phyloP scores from a whole-genome alignment of 2,329 filamentous ascomycete genomes.

The Lasiodiplodia sp. region DNA sequence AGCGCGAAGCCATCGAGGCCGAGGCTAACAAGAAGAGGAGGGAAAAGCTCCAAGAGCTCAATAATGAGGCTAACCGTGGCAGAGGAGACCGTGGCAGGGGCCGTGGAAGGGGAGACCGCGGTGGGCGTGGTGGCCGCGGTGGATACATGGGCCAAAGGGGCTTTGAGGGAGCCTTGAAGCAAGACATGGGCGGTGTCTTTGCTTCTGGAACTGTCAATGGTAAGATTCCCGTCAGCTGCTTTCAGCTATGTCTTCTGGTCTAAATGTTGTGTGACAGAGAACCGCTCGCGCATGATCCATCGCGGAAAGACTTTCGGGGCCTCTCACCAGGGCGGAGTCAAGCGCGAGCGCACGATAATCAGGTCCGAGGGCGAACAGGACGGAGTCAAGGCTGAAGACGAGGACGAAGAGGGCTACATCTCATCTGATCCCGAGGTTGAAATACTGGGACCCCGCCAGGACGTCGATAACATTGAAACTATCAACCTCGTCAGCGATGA shows the following conservation, averaged over 20 bases:
- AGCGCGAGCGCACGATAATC: slow-evolving; percentile 13
- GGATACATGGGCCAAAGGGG: slow-evolving; percentile 46
- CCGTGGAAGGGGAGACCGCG: slow-evolving; percentile 40
- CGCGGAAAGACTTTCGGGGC: slow-evolving; percentile 30
- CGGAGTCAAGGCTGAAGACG: slow-evolving; percentile 37
- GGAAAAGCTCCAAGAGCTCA: slow-evolving; percentile 46
- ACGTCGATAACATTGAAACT: slow-evolving; percentile 62
- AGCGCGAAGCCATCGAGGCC: slow-evolving; percentile 52
- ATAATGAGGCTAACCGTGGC: slow-evolving; percentile 38
- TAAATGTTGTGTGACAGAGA: neutral
- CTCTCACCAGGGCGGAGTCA: neutral
- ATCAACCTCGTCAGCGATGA: slow-evolving; percentile 64
- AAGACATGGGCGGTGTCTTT: slow-evolving; percentile 24
- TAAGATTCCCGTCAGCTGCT: neutral
- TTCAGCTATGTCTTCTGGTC: neutral
- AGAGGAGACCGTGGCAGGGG: slow-evolving; percentile 35
- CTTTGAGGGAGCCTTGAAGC: slow-evolving; percentile 7
- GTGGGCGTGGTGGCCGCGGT: slow-evolving; percentile 45
- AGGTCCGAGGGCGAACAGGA: slow-evolving; percentile 37
- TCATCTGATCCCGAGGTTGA: slow-evolving; percentile 61
- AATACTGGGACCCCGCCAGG: slow-evolving; percentile 55
- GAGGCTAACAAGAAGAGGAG: slow-evolving; percentile 48
- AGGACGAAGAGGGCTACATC: slow-evolving; percentile 51
- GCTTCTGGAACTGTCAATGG: slow-evolving; percentile 23
- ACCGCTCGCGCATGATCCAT: slow-evolving; percentile 24